These are phyloP conservation scores for Penicillium ucsense DNA, from an alignment of 495 filamentous ascomycete genomes.

Conservation along the genomic window DNA sequence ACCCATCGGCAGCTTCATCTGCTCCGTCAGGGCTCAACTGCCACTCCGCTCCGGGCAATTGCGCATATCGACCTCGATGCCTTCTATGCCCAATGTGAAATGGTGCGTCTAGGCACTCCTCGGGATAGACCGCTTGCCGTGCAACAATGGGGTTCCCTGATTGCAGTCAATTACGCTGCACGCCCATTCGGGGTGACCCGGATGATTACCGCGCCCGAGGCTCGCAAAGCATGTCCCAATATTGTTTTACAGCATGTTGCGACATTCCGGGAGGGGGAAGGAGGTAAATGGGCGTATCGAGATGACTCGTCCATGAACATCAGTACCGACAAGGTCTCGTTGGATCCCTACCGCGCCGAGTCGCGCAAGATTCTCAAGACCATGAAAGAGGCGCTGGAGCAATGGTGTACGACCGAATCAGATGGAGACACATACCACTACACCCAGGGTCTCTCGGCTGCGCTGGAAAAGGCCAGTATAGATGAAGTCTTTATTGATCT, in stretches of 20 bases:
- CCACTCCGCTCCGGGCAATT: conserved; percentile 74
- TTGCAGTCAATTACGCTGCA: conserved; percentile 93
- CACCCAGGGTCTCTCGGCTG: conserved; percentile 40
- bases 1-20: conserved; percentile 76
- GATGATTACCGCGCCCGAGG: conserved; percentile 66
- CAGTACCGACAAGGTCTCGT: conserved; percentile 78
- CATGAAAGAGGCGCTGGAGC: conserved; percentile 63
- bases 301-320: conserved; percentile 68
- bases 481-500: conserved; percentile 91
- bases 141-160: conserved; percentile 71
- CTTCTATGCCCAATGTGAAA: conserved; percentile 96
- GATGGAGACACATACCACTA: conserved; percentile 29
- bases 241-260: conserved; percentile 87
- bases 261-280: conserved; percentile 87
- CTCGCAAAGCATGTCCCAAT: conserved; percentile 78
- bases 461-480: conserved; percentile 84
- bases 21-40: conserved; percentile 57
- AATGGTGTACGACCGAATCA: conserved; percentile 15
- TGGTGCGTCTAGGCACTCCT: conserved; percentile 66
- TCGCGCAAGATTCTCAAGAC: conserved; percentile 70
- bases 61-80: conserved; percentile 95
- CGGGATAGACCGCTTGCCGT: conserved; percentile 79
- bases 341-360: conserved; percentile 86
- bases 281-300: conserved; percentile 75
- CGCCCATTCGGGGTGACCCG: conserved; percentile 67